Evolutionary conservation across 768 basidiomycete genomes (phyloP).

Genomic region (Pleurotus pulmonarius): DNA sequence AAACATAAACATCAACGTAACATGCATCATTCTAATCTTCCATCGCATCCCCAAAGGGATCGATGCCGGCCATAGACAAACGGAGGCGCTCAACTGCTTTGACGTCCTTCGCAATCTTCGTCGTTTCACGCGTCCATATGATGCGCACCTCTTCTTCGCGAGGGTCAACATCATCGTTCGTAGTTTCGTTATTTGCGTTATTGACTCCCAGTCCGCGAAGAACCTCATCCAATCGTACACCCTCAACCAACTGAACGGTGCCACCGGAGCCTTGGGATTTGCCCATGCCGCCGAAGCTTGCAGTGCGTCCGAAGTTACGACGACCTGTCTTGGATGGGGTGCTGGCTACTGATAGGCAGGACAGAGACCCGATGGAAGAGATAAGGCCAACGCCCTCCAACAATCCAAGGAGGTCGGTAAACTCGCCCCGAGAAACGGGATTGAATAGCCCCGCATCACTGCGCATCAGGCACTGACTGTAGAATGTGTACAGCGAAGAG

Average conservation of each 20-base stretch:
- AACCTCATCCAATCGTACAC: conserved; percentile 64
- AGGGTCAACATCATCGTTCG: conserved; percentile 27
- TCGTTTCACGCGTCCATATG: conserved; percentile 52
- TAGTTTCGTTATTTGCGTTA: conserved; percentile 16
- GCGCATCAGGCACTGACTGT: conserved; percentile 54
- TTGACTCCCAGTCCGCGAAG: conserved; percentile 64
- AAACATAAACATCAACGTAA: not conserved
- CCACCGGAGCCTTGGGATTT: conserved; percentile 28
- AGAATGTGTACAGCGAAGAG: conserved; percentile 61
- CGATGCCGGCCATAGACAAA: not conserved
- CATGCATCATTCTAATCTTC: conserved; percentile 30
- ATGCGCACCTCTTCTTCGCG: conserved; percentile 47
- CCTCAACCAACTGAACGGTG: conserved; percentile 57
- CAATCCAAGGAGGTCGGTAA: conserved; percentile 65
- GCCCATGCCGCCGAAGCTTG: conserved; percentile 48
- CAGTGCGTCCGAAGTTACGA: conserved; percentile 50
- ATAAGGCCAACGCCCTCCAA: conserved; percentile 73
- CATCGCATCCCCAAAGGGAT: conserved; percentile 40
- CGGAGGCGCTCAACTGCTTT: conserved; percentile 22
- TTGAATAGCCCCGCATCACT: conserved; percentile 52
- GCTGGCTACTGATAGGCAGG: conserved; percentile 17
- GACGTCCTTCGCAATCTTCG: conserved; percentile 40
- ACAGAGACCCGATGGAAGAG: conserved; percentile 31
- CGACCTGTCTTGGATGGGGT: conserved; percentile 46
- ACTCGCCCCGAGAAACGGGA: conserved; percentile 72